Percentiles rank a stretch among this genome's conserved stretches.
Evolutionary conservation across 768 basidiomycete species (phyloP).

Genomic region (Hypsizygus marmoreus): DNA sequence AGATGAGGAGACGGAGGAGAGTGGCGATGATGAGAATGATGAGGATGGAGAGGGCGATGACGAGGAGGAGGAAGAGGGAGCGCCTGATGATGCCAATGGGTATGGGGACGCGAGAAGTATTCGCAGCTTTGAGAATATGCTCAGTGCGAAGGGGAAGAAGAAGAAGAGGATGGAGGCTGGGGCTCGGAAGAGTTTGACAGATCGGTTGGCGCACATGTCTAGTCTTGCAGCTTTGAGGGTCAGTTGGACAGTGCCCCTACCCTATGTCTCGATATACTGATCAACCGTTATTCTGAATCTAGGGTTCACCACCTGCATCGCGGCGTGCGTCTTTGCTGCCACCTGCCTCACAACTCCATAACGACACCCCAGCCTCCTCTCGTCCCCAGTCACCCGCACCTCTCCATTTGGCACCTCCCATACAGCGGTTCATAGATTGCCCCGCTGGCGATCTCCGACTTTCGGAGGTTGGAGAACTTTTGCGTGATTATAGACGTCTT

Average conservation of each 20-base stretch:
- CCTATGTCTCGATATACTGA: slow-evolving; percentile 5
- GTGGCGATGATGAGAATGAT: slow-evolving; percentile 30
- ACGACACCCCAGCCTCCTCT: slow-evolving; percentile 40
- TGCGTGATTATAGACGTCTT: slow-evolving; percentile 80
- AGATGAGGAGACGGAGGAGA: slow-evolving; percentile 23
- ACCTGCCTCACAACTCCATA: slow-evolving; percentile 12
- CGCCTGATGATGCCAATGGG: slow-evolving; percentile 42
- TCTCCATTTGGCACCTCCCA: slow-evolving; percentile 59
- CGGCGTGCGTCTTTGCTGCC: slow-evolving; percentile 25
- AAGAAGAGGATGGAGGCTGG: slow-evolving; percentile 24
- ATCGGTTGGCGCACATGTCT: slow-evolving; percentile 80
- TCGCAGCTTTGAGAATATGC: slow-evolving; percentile 85
- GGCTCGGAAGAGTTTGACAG: slow-evolving; percentile 72
- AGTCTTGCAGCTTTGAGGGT: slow-evolving; percentile 54
- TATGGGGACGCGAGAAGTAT: slow-evolving; percentile 71
- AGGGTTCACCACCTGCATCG: slow-evolving; percentile 29
- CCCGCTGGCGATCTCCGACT: slow-evolving; percentile 76
- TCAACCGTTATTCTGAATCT: not conserved
- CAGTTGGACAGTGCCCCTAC: not conserved
- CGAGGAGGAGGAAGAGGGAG: slow-evolving; percentile 37
- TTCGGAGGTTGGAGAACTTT: slow-evolving; percentile 77
- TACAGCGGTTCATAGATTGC: slow-evolving; percentile 70
- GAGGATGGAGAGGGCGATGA: slow-evolving; percentile 42
- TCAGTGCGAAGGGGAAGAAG: slow-evolving; percentile 46
- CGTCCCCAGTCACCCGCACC: slow-evolving; percentile 38